Base-by-base conservation (phyloP, 148 eudicot species). In the Chenopodium album region DNA sequence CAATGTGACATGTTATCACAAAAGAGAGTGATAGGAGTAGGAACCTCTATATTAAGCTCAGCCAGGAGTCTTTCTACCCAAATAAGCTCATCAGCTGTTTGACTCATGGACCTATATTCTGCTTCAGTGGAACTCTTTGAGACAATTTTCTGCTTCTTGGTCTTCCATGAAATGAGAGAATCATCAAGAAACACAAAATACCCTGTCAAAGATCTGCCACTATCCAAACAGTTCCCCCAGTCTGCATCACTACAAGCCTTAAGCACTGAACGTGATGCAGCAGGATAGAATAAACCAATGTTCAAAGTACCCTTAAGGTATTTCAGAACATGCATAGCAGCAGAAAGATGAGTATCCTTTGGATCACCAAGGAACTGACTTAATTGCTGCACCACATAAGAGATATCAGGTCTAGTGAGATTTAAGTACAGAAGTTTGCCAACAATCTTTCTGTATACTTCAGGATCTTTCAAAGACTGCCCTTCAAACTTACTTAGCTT, bases 231-330 rank as follows among this genome's bases (percentile, higher is more conserved):
- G 5, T 29, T 64, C n/a, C 68, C 68, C 68, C 68, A 64, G n/a
- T 64, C 68, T 1, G 29, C 28, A 64, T 64, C 68, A n/a, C 29
- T 64, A 5, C 2, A 64, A 0, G 10, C 68, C 7, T 5, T 4
- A 1, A 64, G 1, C 0, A n/a, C 1, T 0, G 23, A 5, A 64
- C 2, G 0, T 0, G 29, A 0, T 0, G n/a, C 0, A n/a, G 68
- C 11, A 64, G 68, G 0, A 64, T 64, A 64, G 5, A 64, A n/a
- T 4, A 64, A 5, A 7, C 68, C 68, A 1, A 0, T 1, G 5
- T 64, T 64, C 10, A 64, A 5, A 2, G 68, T 64, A 5, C 68
- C 68, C 68, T 64, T 64, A 4, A 64, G 11, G 11, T 64, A 64
- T 5, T 1, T 22, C 1, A 64, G 31, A 0, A 23, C 68, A 64